A percentile compares a stretch with the other conserved stretches of the same genome.
Evolutionary conservation across 768 basidiomycete species (phyloP).

Genomic region (Amanita pseudoporphyria): DNA sequence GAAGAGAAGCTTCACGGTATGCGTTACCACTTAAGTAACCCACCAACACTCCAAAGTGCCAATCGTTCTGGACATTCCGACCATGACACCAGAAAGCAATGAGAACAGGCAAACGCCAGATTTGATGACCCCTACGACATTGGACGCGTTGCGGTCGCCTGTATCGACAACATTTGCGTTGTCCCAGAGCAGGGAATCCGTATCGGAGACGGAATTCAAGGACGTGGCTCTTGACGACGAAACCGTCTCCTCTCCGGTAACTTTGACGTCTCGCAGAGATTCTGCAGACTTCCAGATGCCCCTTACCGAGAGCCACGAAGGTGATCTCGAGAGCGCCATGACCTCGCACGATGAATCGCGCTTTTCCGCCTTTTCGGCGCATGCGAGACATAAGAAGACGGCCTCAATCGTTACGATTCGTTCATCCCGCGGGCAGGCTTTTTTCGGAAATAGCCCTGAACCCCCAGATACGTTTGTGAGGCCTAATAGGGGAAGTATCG

Average conservation of each 20-base stretch:
- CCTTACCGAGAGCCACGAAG: neutral
- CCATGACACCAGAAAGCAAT: neutral
- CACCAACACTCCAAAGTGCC: neutral
- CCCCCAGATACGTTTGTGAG: constrained; percentile 34
- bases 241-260: constrained; percentile 25
- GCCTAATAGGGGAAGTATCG: constrained; percentile 38
- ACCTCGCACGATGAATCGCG: neutral
- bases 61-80: neutral
- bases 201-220: constrained; percentile 54
- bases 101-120: neutral
- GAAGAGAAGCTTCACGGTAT: neutral
- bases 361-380: constrained; percentile 12
- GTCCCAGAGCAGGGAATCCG: constrained; percentile 23
- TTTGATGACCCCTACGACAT: constrained; percentile 9
- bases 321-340: neutral
- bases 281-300: neutral
- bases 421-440: constrained; percentile 40
- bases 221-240: constrained; percentile 52
- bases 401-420: constrained; percentile 50
- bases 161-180: constrained; percentile 19
- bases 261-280: constrained; percentile 18
- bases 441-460: constrained; percentile 46
- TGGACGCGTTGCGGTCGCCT: constrained; percentile 46
- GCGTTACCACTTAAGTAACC: neutral
- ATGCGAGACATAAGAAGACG: constrained; percentile 48